These are phyloP conservation scores for Beauveria brongniartii DNA, from an alignment of 2,329 filamentous ascomycete genomes.

Conservation along the genomic window DNA sequence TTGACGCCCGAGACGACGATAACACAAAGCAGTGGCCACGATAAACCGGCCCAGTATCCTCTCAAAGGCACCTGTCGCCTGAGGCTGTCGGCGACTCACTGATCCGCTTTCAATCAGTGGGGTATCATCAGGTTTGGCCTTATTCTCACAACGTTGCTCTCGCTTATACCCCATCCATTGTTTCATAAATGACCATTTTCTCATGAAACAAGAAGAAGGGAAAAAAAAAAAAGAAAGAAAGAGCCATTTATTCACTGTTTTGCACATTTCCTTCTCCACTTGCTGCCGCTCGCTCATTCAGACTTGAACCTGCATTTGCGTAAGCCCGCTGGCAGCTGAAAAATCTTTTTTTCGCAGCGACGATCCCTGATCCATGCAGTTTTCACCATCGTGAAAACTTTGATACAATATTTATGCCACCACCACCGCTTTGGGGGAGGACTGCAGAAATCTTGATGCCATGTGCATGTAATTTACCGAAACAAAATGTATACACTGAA, in stretches of 20 bases:
- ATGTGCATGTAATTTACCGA: background rate
- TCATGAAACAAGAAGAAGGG: background rate
- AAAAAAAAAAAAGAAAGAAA: background rate
- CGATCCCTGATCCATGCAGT: slow-evolving; percentile 1
- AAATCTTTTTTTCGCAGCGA: background rate
- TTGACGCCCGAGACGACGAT: too few relatives aligned
- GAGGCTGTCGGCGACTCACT: too few relatives aligned
- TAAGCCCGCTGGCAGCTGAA: background rate
- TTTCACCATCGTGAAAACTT: too few relatives aligned
- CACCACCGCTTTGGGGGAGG: background rate
- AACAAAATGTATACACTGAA: too few relatives aligned
- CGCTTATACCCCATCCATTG: background rate
- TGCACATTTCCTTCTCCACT: background rate
- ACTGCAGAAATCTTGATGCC: background rate
- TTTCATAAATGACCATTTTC: background rate
- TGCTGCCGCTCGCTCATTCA: background rate
- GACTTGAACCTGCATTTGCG: background rate
- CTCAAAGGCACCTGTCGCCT: background rate
- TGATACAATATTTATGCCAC: too few relatives aligned
- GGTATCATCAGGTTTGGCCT: background rate
- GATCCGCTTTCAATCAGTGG: background rate
- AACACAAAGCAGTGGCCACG: too few relatives aligned
- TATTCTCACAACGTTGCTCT: background rate
- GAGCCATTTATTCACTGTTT: background rate
- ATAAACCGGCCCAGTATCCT: background rate